phyloP scores from a whole-genome alignment of 2,329 filamentous ascomycete genomes.

The Bisporella sp. region DNA sequence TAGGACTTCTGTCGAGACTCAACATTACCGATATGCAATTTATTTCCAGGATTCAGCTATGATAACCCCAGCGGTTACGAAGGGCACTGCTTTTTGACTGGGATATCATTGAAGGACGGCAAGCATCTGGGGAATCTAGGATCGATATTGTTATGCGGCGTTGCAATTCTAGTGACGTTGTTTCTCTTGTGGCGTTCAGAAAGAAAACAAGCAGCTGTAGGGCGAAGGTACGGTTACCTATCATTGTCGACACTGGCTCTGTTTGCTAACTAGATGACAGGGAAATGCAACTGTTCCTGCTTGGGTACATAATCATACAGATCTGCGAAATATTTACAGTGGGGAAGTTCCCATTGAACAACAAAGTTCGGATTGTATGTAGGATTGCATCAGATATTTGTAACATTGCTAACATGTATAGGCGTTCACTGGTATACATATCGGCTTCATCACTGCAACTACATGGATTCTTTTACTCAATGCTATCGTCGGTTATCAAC shows the following conservation, averaged over 20 bases:
- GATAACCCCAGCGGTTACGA: slow-evolving; percentile 16
- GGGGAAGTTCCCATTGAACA: slow-evolving; percentile 73
- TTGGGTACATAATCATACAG: slow-evolving; percentile 78
- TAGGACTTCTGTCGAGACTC: slow-evolving; percentile 80
- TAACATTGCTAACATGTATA: slow-evolving; percentile 29
- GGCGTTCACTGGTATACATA: slow-evolving; percentile 85
- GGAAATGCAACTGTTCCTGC: slow-evolving; percentile 92
- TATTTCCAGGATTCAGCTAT: slow-evolving; percentile 45
- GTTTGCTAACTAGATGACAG: slow-evolving; percentile 39
- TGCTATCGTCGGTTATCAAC: slow-evolving; percentile 83
- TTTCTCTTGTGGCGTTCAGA: slow-evolving; percentile 76
- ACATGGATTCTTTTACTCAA: slow-evolving; percentile 90
- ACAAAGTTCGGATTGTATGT: slow-evolving; percentile 65
- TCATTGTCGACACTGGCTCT: not conserved
- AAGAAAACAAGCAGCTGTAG: slow-evolving; percentile 87
- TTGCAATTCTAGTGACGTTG: slow-evolving; percentile 63
- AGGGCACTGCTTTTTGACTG: slow-evolving; percentile 66
- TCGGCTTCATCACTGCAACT: slow-evolving; percentile 82
- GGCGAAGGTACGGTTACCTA: slow-evolving; percentile 60
- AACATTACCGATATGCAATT: slow-evolving; percentile 78
- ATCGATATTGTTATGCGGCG: slow-evolving; percentile 55
- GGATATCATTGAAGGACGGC: slow-evolving; percentile 63
- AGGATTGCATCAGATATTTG: not conserved
- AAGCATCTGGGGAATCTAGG: slow-evolving; percentile 75
- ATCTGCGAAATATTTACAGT: slow-evolving; percentile 97